Conservation (phyloP, 768 basidiomycete species). For the Boletus rex-veris region DNA sequence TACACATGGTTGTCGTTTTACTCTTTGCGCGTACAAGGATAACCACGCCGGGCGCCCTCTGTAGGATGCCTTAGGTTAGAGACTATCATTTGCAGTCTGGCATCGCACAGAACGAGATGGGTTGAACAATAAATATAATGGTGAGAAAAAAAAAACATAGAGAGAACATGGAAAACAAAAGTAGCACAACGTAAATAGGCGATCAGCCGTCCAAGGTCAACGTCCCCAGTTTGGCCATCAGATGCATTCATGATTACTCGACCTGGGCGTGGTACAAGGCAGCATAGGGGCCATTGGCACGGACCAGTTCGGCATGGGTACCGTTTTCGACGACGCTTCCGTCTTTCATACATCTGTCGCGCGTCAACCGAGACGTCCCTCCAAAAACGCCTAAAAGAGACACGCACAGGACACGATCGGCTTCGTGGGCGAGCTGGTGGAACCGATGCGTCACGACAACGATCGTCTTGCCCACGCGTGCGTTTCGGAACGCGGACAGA, state of each 20-base stretch:
- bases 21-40: too few relatives aligned
- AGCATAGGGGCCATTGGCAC: conserved; percentile 22
- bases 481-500: conserved; percentile 37
- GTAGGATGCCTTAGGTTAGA: too few relatives aligned
- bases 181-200: too few relatives aligned
- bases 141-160: too few relatives aligned
- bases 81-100: too few relatives aligned
- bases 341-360: conserved; percentile 31
- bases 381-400: background rate
- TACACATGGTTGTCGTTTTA: too few relatives aligned
- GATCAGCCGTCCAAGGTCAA: too few relatives aligned
- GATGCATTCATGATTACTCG: background rate
- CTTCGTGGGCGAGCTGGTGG: conserved; percentile 45
- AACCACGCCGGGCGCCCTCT: too few relatives aligned
- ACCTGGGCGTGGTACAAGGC: conserved; percentile 27
- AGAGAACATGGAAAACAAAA: too few relatives aligned
- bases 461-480: conserved; percentile 47
- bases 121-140: too few relatives aligned
- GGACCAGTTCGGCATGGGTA: conserved; percentile 29
- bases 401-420: conserved; percentile 51
- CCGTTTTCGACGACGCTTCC: conserved; percentile 31
- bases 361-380: background rate
- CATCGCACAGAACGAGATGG: too few relatives aligned
- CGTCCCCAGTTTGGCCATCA: too few relatives aligned
- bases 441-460: conserved; percentile 58